Base-by-base conservation (phyloP, 2,329 filamentous ascomycete genomes). In the Colletotrichum tofieldiae region DNA sequence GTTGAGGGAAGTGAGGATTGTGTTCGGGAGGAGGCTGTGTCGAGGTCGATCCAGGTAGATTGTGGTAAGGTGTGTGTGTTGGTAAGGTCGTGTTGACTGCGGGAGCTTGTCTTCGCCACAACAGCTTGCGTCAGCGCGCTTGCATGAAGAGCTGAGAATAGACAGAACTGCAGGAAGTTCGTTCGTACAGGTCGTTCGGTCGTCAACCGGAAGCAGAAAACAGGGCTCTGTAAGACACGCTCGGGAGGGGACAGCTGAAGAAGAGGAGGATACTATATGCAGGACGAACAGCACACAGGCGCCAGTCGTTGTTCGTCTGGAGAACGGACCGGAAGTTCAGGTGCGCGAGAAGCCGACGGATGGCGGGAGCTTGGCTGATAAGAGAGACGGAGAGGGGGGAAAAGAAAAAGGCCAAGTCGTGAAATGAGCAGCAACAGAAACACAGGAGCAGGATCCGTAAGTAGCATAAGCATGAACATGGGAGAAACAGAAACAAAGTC, bases 91-190 rank as follows among this genome's bases (percentile, higher is more conserved):
- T 71, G 58, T 68, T 71, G 37, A 63, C 16, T 12, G 41, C 43
- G 35, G 58, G 18, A 68, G 65, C 37, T 58, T n/a, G 58, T 68
- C 69, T 68, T 71, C 58, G 65, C 69, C 69, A 68, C 69, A 63
- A 62, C 26, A 71, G 58, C 65, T 68, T 68, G 69, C 65, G 69
- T 63, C 69, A 68, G 65, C 58, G n/a, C 51, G 43, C 41, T 59
- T 68, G 56, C 65, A 71, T 52, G 58, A 9, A 58, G 58, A 62
- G 58, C 43, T 47, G 65, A 63, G 43, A 14, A 32, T 67, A 35
- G 41, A 35, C 14, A 45, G 49, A 14, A 11, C 26, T 41, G 39
- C 39, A 18, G 26, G 20, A 26, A 7, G 49, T 35, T n/a, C 11
- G 35, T 23, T 32, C 18, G 18, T 32, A 29, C n/a, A 14, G n/a